Conservation (phyloP, 1,139 yeast species). For the Geotrichum candidum region DNA sequence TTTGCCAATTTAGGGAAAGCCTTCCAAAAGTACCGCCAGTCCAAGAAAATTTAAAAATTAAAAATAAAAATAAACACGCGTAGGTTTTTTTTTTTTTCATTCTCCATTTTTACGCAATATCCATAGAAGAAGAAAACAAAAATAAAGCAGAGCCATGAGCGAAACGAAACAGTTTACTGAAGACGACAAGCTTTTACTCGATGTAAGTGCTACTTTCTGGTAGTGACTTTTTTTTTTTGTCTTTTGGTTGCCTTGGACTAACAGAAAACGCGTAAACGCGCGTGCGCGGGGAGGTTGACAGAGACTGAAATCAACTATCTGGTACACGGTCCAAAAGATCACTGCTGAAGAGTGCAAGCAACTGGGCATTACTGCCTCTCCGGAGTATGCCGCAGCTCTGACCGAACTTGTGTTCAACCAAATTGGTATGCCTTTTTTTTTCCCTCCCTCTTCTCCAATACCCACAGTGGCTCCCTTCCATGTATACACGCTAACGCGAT, state of each 20-base stretch:
- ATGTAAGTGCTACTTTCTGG: not conserved
- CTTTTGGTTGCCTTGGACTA: not conserved
- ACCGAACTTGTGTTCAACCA: conserved; percentile 33
- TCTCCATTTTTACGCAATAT: not conserved
- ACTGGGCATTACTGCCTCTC: conserved; percentile 27
- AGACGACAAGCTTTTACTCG: conserved; percentile 8
- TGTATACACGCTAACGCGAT: not conserved
- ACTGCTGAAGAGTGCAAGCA: conserved; percentile 29
- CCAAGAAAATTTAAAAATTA: too few relatives aligned
- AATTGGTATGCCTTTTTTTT: conserved; percentile 21
- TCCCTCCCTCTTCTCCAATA: not conserved
- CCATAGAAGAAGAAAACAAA: too few relatives aligned
- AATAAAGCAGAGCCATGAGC: not conserved
- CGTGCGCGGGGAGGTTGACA: conserved; percentile 4
- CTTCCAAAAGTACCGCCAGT: too few relatives aligned
- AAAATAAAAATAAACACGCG: not conserved
- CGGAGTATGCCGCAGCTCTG: conserved; percentile 30
- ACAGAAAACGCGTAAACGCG: not conserved
- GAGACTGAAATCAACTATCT: conserved; percentile 29
- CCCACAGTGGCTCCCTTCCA: too few relatives aligned
- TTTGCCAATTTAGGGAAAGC: not conserved
- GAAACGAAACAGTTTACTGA: conserved; percentile 6
- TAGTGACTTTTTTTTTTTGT: not conserved
- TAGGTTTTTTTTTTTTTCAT: not conserved
- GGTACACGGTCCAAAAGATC: conserved; percentile 31